Percentiles rank a stretch among this genome's conserved stretches.
These are phyloP conservation scores for Claviceps humidiphila DNA, from an alignment of 2,329 filamentous ascomycete genomes.

Conservation along the genomic window DNA sequence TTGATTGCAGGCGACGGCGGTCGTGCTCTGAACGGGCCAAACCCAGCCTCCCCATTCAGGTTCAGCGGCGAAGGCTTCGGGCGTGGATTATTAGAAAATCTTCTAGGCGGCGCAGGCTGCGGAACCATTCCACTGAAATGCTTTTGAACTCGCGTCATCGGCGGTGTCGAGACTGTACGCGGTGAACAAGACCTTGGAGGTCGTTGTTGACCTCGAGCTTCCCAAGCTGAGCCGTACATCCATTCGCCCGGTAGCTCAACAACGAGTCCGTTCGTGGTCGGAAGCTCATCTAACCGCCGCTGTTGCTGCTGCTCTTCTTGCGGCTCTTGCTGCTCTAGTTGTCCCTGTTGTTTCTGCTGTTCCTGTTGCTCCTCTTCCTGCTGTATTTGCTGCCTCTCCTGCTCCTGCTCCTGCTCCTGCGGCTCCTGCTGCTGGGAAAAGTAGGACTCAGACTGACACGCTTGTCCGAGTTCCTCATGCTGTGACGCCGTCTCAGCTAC, in stretches of 20 bases:
- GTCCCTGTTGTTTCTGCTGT: neutral
- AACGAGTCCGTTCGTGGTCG: slow-evolving; percentile 12
- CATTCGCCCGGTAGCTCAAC: slow-evolving; percentile 12
- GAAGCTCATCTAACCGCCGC: slow-evolving; percentile 4
- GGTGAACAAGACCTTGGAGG: slow-evolving; percentile 21
- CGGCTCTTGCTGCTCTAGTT: neutral
- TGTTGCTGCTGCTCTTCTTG: neutral
- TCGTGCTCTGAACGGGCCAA: slow-evolving; percentile 5
- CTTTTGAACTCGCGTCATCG: slow-evolving; percentile 27
- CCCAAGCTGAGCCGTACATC: neutral
- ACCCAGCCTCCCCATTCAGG: slow-evolving; percentile 22
- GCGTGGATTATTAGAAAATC: slow-evolving; percentile 37
- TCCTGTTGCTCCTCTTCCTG: neutral
- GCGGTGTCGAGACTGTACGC: slow-evolving; percentile 39
- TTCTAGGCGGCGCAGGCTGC: slow-evolving; percentile 23
- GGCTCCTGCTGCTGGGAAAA: neutral
- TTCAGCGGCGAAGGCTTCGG: slow-evolving; percentile 31
- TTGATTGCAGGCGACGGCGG: slow-evolving; percentile 12
- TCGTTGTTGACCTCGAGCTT: slow-evolving; percentile 9
- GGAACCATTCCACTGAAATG: slow-evolving; percentile 11
- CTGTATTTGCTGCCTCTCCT: neutral
- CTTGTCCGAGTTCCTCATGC: slow-evolving; percentile 10
- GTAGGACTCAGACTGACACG: neutral
- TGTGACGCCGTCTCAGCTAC: slow-evolving; percentile 15
- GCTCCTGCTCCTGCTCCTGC: neutral